phyloP scores from a whole-genome alignment of 1,139 yeast species.

The Magnusiomyces tetraspermus region DNA sequence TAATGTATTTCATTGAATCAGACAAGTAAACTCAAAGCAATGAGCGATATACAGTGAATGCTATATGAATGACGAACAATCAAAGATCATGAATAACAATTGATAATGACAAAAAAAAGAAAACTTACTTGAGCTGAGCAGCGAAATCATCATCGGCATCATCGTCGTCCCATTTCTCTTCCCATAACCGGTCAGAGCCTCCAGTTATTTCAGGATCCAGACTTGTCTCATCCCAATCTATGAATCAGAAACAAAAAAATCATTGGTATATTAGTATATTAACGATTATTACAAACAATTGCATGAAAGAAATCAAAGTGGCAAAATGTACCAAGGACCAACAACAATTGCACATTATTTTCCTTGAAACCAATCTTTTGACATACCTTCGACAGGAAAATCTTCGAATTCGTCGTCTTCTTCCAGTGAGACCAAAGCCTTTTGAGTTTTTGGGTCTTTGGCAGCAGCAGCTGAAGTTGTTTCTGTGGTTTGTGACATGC shows the following conservation, averaged over 20 bases:
- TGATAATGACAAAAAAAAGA: too few species aligned
- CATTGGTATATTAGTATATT: too few species aligned
- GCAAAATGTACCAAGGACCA: too few species aligned
- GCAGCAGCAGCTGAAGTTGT: constrained; percentile 15
- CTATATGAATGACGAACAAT: background rate
- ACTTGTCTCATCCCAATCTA: constrained; percentile 46
- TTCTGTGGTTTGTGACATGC: background rate
- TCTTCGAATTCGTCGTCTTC: constrained; percentile 95
- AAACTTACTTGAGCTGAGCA: constrained; percentile 44
- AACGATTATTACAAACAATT: too few species aligned
- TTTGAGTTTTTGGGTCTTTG: constrained; percentile 10
- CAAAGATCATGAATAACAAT: too few species aligned
- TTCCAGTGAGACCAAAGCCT: constrained; percentile 52
- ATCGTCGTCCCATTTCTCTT: constrained; percentile 92
- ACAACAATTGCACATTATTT: background rate
- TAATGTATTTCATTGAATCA: too few species aligned
- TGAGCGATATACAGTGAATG: background rate
- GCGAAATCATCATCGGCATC: constrained; percentile 83
- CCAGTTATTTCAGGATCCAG: constrained; percentile 34
- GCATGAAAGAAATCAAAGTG: too few species aligned
- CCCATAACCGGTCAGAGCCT: constrained; percentile 61
- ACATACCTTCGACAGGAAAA: constrained; percentile 77
- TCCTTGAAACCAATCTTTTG: too few species aligned
- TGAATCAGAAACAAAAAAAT: too few species aligned
- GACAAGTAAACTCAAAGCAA: too few species aligned